Percentiles rank a stretch among this genome's conserved stretches.
Evolutionary conservation across 1,139 yeast species (phyloP).

Genomic region (Meyerozyma elateridarum): DNA sequence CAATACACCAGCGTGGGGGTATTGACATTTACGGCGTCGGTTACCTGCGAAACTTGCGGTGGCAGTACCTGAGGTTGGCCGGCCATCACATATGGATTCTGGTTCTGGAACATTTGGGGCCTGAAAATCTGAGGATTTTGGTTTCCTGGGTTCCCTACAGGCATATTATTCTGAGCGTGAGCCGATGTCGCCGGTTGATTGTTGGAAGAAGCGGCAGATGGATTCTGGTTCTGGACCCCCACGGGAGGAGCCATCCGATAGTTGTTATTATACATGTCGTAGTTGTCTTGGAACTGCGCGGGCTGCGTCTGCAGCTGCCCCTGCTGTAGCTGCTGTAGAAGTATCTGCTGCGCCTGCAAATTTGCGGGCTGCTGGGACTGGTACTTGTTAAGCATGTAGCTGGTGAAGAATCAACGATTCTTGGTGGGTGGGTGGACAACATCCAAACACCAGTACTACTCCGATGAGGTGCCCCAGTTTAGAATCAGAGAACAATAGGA

Average conservation of each 20-base stretch:
- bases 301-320: conserved; percentile 23
- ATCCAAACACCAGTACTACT: too few species aligned
- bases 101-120: conserved; percentile 13
- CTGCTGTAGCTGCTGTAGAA: conserved; percentile 43
- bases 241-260: conserved; percentile 26
- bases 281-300: conserved; percentile 11
- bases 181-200: conserved; percentile 10
- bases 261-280: conserved; percentile 28
- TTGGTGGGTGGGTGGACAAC: too few species aligned
- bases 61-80: conserved; percentile 13
- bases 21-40: conserved; percentile 38
- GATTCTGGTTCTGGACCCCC: conserved; percentile 19
- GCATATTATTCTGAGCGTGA: too few species aligned
- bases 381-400: conserved; percentile 11
- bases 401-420: too few species aligned
- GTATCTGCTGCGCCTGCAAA: conserved; percentile 42
- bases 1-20: conserved; percentile 58
- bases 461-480: too few species aligned
- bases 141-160: too few species aligned
- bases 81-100: conserved; percentile 17
- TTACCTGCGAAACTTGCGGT: conserved; percentile 15
- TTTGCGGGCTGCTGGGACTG: conserved; percentile 13
- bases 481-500: too few species aligned
- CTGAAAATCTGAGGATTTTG: conserved; percentile 9
- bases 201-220: too few species aligned